phyloP scores from a whole-genome alignment of 805 yeast species.

The Kluyveromyces dobzhanskii region DNA sequence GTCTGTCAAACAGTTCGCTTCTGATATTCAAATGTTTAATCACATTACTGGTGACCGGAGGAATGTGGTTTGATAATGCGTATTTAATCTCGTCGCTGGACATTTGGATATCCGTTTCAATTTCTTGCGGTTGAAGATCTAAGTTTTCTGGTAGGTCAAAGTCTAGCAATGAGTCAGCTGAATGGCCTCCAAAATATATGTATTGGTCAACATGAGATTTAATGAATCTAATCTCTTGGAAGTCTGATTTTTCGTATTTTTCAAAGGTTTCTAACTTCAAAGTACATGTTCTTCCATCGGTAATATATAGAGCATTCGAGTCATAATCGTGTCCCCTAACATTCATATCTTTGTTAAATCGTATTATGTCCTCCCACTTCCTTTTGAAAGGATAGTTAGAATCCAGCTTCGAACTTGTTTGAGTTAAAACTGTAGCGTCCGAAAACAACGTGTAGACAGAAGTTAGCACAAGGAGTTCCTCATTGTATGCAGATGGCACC shows the following conservation, averaged over 20 bases:
- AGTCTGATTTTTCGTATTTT: conserved; percentile 17
- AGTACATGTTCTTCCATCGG: conserved; percentile 54
- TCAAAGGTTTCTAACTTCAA: conserved; percentile 41
- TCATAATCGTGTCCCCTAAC: conserved; percentile 57
- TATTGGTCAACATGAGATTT: conserved; percentile 82
- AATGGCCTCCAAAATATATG: conserved; percentile 46
- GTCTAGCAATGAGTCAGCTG: conserved; percentile 37
- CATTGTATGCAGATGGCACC: conserved; percentile 47
- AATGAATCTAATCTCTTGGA: conserved; percentile 32
- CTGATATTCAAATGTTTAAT: conserved; percentile 46
- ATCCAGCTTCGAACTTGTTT: conserved; percentile 37
- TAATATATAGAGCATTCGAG: conserved; percentile 35
- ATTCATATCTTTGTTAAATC: conserved; percentile 43
- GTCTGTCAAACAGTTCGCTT: conserved; percentile 33
- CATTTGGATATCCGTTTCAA: conserved; percentile 42
- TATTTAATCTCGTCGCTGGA: conserved; percentile 49
- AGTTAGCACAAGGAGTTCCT: conserved; percentile 11
- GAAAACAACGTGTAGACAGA: conserved; percentile 54
- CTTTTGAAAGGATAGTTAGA: conserved; percentile 29
- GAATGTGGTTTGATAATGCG: conserved; percentile 49
- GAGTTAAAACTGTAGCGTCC: conserved; percentile 58
- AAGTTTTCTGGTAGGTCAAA: conserved; percentile 39
- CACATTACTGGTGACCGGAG: conserved; percentile 43
- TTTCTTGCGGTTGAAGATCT: conserved; percentile 35
- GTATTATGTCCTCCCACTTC: conserved; percentile 77